Percentiles rank a stretch among this genome's conserved stretches.
These are phyloP conservation scores for Ascochyta koolunga DNA, from an alignment of 2,329 filamentous ascomycete genomes.

Conservation along the genomic window DNA sequence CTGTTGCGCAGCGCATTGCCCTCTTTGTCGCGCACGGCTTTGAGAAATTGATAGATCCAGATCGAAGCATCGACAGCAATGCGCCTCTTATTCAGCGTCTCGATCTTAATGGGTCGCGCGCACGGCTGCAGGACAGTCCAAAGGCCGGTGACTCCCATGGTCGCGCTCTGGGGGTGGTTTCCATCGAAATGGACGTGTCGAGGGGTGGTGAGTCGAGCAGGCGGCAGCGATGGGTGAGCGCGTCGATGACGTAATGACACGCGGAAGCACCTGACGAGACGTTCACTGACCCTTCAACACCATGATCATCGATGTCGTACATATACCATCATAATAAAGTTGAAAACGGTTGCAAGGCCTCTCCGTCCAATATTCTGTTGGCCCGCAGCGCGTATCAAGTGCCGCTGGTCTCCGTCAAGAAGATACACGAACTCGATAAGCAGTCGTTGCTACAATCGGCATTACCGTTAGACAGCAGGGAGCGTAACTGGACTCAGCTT, in stretches of 20 bases:
- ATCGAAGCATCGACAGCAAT: conserved; percentile 98
- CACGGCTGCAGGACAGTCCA: conserved; percentile 97
- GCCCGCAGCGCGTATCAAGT: too few species aligned
- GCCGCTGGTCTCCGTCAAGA: too few species aligned
- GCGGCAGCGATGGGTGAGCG: neutral
- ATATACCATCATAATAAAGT: neutral
- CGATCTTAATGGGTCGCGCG: conserved; percentile 92
- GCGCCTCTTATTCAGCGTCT: conserved; percentile 93
- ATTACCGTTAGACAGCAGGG: too few species aligned
- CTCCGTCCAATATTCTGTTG: too few species aligned
- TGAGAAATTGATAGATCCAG: conserved; percentile 99
- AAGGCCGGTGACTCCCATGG: conserved; percentile 96
- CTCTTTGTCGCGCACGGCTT: conserved; percentile 97
- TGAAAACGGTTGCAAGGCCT: neutral
- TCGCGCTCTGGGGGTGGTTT: neutral
- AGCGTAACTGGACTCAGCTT: too few species aligned
- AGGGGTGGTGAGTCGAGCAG: neutral
- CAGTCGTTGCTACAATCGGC: too few species aligned
- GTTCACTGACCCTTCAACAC: neutral
- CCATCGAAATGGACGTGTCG: conserved; percentile 2
- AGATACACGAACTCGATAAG: too few species aligned
- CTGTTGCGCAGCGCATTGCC: conserved; percentile 95
- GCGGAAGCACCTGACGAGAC: conserved; percentile 11
- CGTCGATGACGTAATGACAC: conserved; percentile 15
- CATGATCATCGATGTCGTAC: neutral